phyloP scores from a whole-genome alignment of 129 eudicot species.

The Artemisia tridentata region DNA sequence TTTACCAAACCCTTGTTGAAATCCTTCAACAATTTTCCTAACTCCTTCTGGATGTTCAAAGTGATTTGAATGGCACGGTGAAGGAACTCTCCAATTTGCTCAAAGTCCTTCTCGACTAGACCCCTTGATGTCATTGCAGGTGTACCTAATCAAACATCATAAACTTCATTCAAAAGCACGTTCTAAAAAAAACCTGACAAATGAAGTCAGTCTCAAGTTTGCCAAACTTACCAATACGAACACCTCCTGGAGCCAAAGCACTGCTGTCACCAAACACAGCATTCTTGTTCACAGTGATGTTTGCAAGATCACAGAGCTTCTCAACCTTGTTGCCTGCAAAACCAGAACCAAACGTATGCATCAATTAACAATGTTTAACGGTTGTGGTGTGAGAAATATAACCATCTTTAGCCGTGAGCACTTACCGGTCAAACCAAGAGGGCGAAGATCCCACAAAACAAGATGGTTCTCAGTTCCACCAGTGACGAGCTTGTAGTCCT shows the following conservation, averaged over 20 bases:
- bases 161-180: background rate
- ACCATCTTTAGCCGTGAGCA: background rate
- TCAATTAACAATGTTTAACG: background rate
- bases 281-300: conserved; percentile 87
- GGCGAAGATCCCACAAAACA: conserved; percentile 98
- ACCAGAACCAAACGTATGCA: background rate
- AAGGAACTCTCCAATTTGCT: conserved; percentile 88
- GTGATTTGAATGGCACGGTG: conserved; percentile 76
- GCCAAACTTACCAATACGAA: conserved; percentile 60
- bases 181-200: background rate
- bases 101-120: conserved; percentile 90
- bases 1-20: conserved; percentile 90
- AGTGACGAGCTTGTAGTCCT: conserved; percentile 80
- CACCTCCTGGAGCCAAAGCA: conserved; percentile 92
- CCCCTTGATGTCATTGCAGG: conserved; percentile 99
- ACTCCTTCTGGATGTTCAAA: conserved; percentile 81
- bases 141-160: conserved; percentile 46
- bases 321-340: conserved; percentile 81
- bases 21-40: conserved; percentile 91
- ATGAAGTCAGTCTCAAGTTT: too few relatives aligned
- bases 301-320: conserved; percentile 80
- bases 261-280: conserved; percentile 95
- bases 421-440: conserved; percentile 95
- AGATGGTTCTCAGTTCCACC: conserved; percentile 99
- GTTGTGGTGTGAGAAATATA: background rate